These are phyloP conservation scores for Antrodiella citrinella DNA, from an alignment of 768 basidiomycete genomes.

Conservation along the genomic window DNA sequence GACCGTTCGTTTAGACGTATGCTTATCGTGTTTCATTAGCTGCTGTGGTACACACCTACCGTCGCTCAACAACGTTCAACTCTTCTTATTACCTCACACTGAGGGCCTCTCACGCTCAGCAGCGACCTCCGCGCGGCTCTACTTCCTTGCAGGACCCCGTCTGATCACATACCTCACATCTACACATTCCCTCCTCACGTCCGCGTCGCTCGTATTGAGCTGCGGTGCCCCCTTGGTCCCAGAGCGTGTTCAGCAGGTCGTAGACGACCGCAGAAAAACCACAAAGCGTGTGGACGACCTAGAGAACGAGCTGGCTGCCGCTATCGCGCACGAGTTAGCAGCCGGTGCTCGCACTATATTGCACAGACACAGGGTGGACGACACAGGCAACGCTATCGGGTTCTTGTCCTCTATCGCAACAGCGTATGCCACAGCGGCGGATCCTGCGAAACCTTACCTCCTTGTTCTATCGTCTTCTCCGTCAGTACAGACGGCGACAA, in stretches of 20 bases:
- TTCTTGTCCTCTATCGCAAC: constrained; percentile 53
- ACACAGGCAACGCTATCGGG: constrained; percentile 46
- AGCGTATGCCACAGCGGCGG: constrained; percentile 27
- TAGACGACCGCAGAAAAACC: constrained; percentile 57
- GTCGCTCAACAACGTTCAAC: constrained; percentile 61
- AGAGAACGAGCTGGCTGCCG: constrained; percentile 58
- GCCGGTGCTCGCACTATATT: constrained; percentile 28
- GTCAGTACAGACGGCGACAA: constrained; percentile 41
- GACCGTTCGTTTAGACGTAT: constrained; percentile 9
- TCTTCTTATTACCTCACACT: constrained; percentile 65
- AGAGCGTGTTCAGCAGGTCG: constrained; percentile 57
- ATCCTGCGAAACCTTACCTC: constrained; percentile 28
- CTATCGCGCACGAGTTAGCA: constrained; percentile 30
- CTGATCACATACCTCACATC: constrained; percentile 54
- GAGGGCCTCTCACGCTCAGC: constrained; percentile 54
- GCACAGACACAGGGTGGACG: constrained; percentile 54
- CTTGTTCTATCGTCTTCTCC: constrained; percentile 57
- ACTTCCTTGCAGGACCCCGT: constrained; percentile 78
- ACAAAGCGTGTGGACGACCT: constrained; percentile 65
- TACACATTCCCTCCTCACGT: constrained; percentile 47
- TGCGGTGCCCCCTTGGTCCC: constrained; percentile 62
- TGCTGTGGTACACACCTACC: constrained; percentile 85
- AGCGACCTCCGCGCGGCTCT: constrained; percentile 60
- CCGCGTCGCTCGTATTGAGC: constrained; percentile 53
- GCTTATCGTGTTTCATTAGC: constrained; percentile 23